Percentiles rank a stretch among this genome's conserved stretches.
Evolutionary conservation across 176 grass and related monocot species (phyloP).

Genomic region (Elaeis guineensis): DNA sequence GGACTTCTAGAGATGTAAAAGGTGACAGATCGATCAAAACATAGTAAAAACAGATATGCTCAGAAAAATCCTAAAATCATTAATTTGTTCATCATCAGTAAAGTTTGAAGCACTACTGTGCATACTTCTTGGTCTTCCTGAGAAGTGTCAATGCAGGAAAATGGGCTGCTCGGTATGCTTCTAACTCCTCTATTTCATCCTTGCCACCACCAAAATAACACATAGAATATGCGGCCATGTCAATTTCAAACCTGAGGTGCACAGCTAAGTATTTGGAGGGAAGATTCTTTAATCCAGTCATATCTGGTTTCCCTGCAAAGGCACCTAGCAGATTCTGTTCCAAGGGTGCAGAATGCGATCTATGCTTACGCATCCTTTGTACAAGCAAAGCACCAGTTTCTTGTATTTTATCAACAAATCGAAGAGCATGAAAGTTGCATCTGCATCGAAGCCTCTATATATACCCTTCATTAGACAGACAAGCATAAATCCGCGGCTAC

Average conservation of each 20-base stretch:
- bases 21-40: too few relatives aligned
- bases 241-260: conserved; percentile 94
- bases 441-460: conserved; percentile 85
- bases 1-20: too few relatives aligned
- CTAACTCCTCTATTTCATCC: conserved; percentile 88
- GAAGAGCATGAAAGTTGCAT: conserved; percentile 98
- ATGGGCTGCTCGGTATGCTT: conserved; percentile 69
- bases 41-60: too few relatives aligned
- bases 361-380: conserved; percentile 63
- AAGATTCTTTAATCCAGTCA: conserved; percentile 21
- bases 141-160: conserved; percentile 81
- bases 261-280: conserved; percentile 75
- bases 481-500: neutral
- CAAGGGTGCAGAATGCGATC: conserved; percentile 27
- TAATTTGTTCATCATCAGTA: too few relatives aligned
- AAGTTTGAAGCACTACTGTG: neutral
- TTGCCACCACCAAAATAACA: conserved; percentile 99
- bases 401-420: conserved; percentile 78
- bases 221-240: conserved; percentile 97
- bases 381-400: conserved; percentile 76
- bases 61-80: too few relatives aligned
- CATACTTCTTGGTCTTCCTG: conserved; percentile 83
- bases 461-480: conserved; percentile 4
- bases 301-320: conserved; percentile 35
- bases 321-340: conserved; percentile 71